A percentile compares a stretch with the other conserved stretches of the same genome.
Evolutionary conservation across 2,329 filamentous ascomycete genomes (phyloP).

Genomic region (Aspergillus carbonarius): DNA sequence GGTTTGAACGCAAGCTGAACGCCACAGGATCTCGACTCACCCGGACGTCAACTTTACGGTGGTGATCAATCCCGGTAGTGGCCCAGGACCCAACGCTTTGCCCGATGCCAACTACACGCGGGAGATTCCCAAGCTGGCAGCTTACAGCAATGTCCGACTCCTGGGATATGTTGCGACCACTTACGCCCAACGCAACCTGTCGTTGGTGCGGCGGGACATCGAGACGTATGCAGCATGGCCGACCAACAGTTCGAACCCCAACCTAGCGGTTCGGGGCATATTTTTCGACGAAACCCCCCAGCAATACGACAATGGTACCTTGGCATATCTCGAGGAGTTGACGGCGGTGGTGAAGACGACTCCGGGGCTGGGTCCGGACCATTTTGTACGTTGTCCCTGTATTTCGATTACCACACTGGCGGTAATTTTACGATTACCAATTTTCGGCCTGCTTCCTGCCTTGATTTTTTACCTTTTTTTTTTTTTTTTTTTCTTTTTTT

Average conservation of each 20-base stretch:
- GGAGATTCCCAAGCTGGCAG: slow-evolving; percentile 42
- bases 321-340: slow-evolving; percentile 36
- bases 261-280: slow-evolving; percentile 47
- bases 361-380: slow-evolving; percentile 35
- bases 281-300: slow-evolving; percentile 52
- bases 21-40: slow-evolving; percentile 37
- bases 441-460: background rate
- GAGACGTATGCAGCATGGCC: slow-evolving; percentile 48
- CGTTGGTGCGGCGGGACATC: slow-evolving; percentile 45
- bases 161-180: slow-evolving; percentile 54
- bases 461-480: background rate
- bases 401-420: slow-evolving; percentile 1
- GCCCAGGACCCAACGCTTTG: slow-evolving; percentile 44
- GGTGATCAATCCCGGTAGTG: slow-evolving; percentile 51
- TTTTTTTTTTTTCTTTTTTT: background rate
- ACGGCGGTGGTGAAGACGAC: slow-evolving; percentile 32
- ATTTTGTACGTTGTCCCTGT: slow-evolving; percentile 37
- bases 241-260: slow-evolving; percentile 32
- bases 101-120: slow-evolving; percentile 47
- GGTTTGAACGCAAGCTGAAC: slow-evolving; percentile 24
- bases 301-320: slow-evolving; percentile 31
- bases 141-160: slow-evolving; percentile 49
- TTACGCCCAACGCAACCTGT: slow-evolving; percentile 45
- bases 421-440: slow-evolving; percentile 12
- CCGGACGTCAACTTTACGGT: slow-evolving; percentile 51